A percentile compares a stretch with the other conserved stretches of the same genome.
Evolutionary conservation across 139 green algal species (phyloP).

Genomic region (Nannochloris sp.): DNA sequence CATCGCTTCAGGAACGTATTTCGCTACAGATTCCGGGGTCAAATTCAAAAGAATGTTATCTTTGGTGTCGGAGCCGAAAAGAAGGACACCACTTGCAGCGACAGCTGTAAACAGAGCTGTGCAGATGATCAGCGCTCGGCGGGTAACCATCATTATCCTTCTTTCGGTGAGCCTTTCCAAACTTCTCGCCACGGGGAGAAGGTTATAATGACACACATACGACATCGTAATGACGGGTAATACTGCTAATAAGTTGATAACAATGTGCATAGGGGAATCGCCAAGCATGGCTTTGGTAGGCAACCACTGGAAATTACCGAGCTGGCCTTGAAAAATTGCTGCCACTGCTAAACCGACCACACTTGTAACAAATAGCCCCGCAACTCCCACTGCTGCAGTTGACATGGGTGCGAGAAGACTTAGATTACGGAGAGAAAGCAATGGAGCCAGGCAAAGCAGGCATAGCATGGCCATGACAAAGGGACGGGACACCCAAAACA

Average conservation of each 20-base stretch:
- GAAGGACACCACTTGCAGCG: conserved; percentile 13
- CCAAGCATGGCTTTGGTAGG: conserved; percentile 18
- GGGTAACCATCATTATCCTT: conserved; percentile 27
- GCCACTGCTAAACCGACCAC: conserved; percentile 7
- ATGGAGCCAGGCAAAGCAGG: conserved; percentile 13
- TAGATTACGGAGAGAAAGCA: conserved; percentile 24
- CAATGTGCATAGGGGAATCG: neutral
- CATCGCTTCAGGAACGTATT: neutral
- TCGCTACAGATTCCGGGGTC: conserved; percentile 3
- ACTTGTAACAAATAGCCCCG: conserved; percentile 11
- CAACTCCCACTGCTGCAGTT: conserved; percentile 17
- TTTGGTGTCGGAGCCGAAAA: conserved; percentile 17
- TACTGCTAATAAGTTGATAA: conserved; percentile 21
- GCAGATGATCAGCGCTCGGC: conserved; percentile 19
- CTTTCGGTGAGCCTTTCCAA: conserved; percentile 27
- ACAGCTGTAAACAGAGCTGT: conserved; percentile 24
- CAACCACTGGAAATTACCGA: conserved; percentile 27
- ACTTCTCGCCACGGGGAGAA: conserved; percentile 20
- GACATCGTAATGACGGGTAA: conserved; percentile 29
- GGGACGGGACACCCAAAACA: conserved; percentile 2
- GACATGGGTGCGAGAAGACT: conserved; percentile 21
- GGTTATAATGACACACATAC: conserved; percentile 37
- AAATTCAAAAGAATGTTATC: conserved; percentile 33
- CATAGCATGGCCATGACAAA: conserved; percentile 25
- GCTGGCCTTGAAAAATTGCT: conserved; percentile 7